These are phyloP conservation scores for Gentiana dahurica DNA, from an alignment of 257 asterid genomes.

Conservation along the genomic window DNA sequence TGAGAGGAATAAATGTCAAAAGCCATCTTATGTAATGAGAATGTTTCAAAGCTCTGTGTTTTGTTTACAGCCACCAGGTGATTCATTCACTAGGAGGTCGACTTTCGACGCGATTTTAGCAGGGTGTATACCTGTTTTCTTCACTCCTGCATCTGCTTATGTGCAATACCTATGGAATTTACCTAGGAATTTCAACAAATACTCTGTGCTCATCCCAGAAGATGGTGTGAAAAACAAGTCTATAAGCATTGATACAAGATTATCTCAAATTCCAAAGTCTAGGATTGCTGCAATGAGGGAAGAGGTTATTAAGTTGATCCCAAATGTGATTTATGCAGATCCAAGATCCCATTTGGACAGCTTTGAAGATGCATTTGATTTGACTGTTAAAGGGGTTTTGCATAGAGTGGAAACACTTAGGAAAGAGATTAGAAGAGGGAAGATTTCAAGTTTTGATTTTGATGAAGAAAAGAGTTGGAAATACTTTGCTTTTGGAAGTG, in stretches of 20 bases:
- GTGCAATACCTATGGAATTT: constrained; percentile 84
- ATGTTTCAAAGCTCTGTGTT: constrained; percentile 48
- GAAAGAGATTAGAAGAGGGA: constrained; percentile 34
- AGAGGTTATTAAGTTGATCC: constrained; percentile 61
- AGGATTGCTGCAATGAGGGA: constrained; percentile 59
- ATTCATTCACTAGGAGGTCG: constrained; percentile 70
- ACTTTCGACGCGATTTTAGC: constrained; percentile 73
- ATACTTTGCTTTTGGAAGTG: constrained; percentile 51
- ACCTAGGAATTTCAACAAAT: constrained; percentile 38
- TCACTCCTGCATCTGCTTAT: constrained; percentile 65
- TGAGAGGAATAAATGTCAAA: constrained; percentile 40
- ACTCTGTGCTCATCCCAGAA: constrained; percentile 64
- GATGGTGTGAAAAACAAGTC: constrained; percentile 40
- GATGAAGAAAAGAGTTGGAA: constrained; percentile 71
- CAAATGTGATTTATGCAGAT: constrained; percentile 57
- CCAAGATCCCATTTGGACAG: constrained; percentile 38
- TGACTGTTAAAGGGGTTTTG: constrained; percentile 45
- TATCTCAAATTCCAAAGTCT: constrained; percentile 34
- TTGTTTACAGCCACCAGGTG: constrained; percentile 86
- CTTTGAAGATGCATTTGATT: constrained; percentile 70
- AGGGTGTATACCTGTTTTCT: constrained; percentile 86
- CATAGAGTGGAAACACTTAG: constrained; percentile 33
- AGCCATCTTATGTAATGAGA: constrained; percentile 54
- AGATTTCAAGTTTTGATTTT: constrained; percentile 30
- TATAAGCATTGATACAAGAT: constrained; percentile 36